Evolutionary conservation across 768 basidiomycete species (phyloP), one percentile per base, ranked within the genome.

Genomic region (Calocybe gangraenosa): DNA sequence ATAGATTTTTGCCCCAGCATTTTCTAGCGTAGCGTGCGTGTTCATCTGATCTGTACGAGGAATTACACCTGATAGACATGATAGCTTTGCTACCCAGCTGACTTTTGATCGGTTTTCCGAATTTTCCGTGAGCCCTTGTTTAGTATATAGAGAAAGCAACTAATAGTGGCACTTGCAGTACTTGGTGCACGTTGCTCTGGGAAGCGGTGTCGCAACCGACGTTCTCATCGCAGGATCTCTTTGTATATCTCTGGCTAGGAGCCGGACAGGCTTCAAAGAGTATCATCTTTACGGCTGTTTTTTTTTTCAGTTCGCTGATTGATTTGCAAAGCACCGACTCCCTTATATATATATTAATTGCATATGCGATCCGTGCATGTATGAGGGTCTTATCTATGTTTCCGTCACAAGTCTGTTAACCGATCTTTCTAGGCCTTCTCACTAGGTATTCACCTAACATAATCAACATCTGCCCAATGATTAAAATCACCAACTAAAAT

Each of bases 331-430:
- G 51, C 11, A 50, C 37, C 0, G 41, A 53, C 22, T 37, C 48
- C 5, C 3, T 53, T 17, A 23, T 53, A 17, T 46, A 20, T 18
- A 31, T 38, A 10, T 40, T 53, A 2, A 53, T 49, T 19, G 15
- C 40, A 23, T 53, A 53, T 19, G 23, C 48, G 10, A 43, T 53
- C 30, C 49, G 49, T 36, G 45, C 51, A 18, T 36, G 51, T 46
- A n/a, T 31, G 23, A 32, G 7, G 3, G 14, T 35, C 30, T 30
- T 35, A 8, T 23, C 19, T 9, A 19, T 6, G 18, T 10, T 7
- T 19, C 15, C 20, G 10, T 15, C 3, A 33, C 18, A 18, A 19
- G 20, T 18, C 17, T 5, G 28, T 7, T 10, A 13, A 18, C 19
- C 13, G 3, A 32, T 7, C n/a, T 35, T 3, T 10, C 20, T 17